Evolutionary conservation across 2,329 filamentous ascomycete species (phyloP).

Genomic region (Nemania bipapillata): DNA sequence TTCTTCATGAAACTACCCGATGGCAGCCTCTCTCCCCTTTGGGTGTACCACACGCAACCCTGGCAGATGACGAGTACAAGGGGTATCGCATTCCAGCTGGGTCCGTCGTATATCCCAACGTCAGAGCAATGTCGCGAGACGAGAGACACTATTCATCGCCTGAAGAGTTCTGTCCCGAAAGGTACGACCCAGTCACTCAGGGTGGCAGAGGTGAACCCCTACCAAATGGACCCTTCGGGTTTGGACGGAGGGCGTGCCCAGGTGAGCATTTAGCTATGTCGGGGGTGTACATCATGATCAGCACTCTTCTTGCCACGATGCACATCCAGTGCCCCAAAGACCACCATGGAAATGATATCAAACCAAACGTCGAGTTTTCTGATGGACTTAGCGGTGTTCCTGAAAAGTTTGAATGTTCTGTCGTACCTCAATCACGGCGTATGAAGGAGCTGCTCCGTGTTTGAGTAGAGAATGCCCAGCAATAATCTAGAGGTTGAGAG

Average conservation of each 20-base stretch:
- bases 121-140: slow-evolving; percentile 56
- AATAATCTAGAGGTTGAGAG: no score
- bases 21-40: slow-evolving; percentile 52
- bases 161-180: slow-evolving; percentile 50
- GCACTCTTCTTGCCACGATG: slow-evolving; percentile 51
- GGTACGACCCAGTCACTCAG: slow-evolving; percentile 43
- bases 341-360: slow-evolving; percentile 29
- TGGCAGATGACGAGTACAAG: slow-evolving; percentile 56
- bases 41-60: slow-evolving; percentile 55
- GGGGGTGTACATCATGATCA: slow-evolving; percentile 55
- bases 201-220: slow-evolving; percentile 48
- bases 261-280: slow-evolving; percentile 62
- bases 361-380: slow-evolving; percentile 23
- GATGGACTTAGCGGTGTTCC: slow-evolving; percentile 35
- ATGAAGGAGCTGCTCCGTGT: slow-evolving; percentile 15
- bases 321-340: slow-evolving; percentile 45
- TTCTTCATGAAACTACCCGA: slow-evolving; percentile 57
- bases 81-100: slow-evolving; percentile 60
- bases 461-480: slow-evolving; percentile 11
- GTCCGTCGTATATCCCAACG: slow-evolving; percentile 56
- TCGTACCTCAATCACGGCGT: slow-evolving; percentile 28
- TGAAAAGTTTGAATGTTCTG: slow-evolving; percentile 27
- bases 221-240: slow-evolving; percentile 54
- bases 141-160: slow-evolving; percentile 48
- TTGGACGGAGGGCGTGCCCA: slow-evolving; percentile 59